Conservation (phyloP, 495 filamentous ascomycete genomes). For the Penicillium angulare region DNA sequence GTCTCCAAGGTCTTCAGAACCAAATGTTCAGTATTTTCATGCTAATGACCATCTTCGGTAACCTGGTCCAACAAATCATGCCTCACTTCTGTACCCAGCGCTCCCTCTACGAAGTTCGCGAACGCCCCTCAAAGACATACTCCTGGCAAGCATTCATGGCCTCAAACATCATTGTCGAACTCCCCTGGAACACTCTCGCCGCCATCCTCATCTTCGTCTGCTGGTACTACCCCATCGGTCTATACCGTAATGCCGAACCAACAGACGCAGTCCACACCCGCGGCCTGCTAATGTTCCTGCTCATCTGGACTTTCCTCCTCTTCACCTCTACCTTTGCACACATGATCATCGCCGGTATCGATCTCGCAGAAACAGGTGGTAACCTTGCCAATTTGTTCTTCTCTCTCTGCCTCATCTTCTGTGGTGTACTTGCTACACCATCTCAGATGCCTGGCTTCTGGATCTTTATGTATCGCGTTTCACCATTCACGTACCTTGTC, state of each 20-base stretch:
- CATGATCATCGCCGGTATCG: constrained; percentile 63
- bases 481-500: constrained; percentile 71
- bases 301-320: constrained; percentile 54
- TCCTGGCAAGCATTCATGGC: constrained; percentile 72
- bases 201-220: constrained; percentile 59
- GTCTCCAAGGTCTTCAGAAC: constrained; percentile 81
- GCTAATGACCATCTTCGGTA: constrained; percentile 78
- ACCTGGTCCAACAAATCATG: constrained; percentile 76
- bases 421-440: constrained; percentile 66
- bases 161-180: constrained; percentile 68
- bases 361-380: constrained; percentile 60
- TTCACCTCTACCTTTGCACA: constrained; percentile 64
- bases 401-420: constrained; percentile 62
- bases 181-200: constrained; percentile 70
- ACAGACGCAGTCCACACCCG: constrained; percentile 47
- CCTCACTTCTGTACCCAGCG: constrained; percentile 69
- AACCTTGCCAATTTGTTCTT: constrained; percentile 62
- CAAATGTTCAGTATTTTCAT: constrained; percentile 91
- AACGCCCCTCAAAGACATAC: constrained; percentile 71
- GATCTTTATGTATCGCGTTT: constrained; percentile 82
- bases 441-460: constrained; percentile 66
- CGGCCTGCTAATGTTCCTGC: constrained; percentile 59
- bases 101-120: constrained; percentile 69
- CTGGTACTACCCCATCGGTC: constrained; percentile 71
- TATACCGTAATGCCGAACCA: constrained; percentile 51